Evolutionary conservation across 2,329 filamentous ascomycete genomes (phyloP), one percentile per base, ranked within the genome.

Genomic region (Colletotrichum kahawae): DNA sequence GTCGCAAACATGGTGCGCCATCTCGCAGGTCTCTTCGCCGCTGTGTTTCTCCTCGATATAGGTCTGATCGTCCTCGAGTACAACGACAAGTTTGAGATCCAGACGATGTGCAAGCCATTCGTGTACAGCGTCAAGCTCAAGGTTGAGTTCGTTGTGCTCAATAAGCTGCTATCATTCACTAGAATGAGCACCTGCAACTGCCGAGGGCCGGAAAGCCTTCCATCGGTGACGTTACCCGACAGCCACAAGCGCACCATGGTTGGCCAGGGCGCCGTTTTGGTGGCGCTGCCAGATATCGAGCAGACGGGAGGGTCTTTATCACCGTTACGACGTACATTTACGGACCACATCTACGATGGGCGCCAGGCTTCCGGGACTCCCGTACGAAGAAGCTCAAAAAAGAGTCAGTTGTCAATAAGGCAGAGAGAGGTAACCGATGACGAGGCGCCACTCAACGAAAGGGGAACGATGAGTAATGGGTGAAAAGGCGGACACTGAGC

Each of bases 91-190:
- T 79, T 78, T 70, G 68, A 75, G 16, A 57, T 79, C 4, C 77
- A 80, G 71, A 78, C 76, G 9, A 74, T 78, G 29, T 77, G 77
- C 59, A 79, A 80, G 48, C 71, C 65, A 2, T 74, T 79, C 7
- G 78, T 79, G 5, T 85, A 85, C 77, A 83, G 82, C 48, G 75
- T 84, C 33, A 85, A 85, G 63, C 78, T 85, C 34, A 85, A 85
- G 74, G 75, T 83, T 13, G 84, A 84, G 60, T 83, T 84, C 68
- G 79, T 80, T 5, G 82, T 84, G 2, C 80, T 85, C 10, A 82
- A 83, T 60, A 79, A 81, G 6, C 78, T 85, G 16, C 24, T 76
- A 2, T 36, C 65, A 1, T 74, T 76, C 31, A 76, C 76, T 4
- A 66, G 71, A 5, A 74, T 74, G 70, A 76, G 74, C 6, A 56